A percentile compares a stretch with the other conserved stretches of the same genome.
These are phyloP conservation scores for Fusarium burgessii DNA, from an alignment of 2,329 filamentous ascomycete species.

Conservation along the genomic window DNA sequence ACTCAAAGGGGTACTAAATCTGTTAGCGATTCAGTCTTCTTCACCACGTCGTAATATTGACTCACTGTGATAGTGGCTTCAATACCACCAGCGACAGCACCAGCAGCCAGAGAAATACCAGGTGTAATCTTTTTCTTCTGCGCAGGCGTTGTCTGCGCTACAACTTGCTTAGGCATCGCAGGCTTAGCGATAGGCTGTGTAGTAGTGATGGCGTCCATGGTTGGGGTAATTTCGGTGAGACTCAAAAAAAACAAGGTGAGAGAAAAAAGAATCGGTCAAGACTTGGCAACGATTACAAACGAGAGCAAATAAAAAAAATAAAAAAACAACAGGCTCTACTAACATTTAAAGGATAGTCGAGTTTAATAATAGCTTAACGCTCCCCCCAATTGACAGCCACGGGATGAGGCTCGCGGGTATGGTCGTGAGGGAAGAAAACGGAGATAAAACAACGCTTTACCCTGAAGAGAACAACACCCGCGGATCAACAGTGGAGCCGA, in stretches of 20 bases:
- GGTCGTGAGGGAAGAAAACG: neutral
- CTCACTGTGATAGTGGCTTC: constrained; percentile 63
- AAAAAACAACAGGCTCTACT: neutral
- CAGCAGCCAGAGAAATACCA: constrained; percentile 61
- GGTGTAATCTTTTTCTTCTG: constrained; percentile 47
- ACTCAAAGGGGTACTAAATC: constrained; percentile 72
- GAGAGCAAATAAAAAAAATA: neutral
- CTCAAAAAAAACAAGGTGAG: neutral
- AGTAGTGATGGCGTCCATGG: constrained; percentile 15
- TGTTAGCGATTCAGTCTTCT: neutral
- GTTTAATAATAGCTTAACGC: neutral
- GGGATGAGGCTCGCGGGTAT: neutral
- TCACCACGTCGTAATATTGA: fast-evolving
- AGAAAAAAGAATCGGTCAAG: neutral
- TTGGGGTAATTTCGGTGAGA: neutral
- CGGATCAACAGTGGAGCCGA: constrained; percentile 28
- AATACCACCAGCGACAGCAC: constrained; percentile 64
- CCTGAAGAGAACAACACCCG: neutral
- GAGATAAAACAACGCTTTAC: constrained; percentile 8
- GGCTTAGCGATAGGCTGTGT: neutral
- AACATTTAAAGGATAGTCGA: neutral
- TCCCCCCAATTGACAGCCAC: neutral
- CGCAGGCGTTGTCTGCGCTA: neutral
- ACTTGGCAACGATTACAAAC: neutral
- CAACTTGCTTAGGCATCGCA: neutral